Evolutionary conservation across 495 filamentous ascomycete genomes (phyloP).

Genomic region (Tuber aestivum): DNA sequence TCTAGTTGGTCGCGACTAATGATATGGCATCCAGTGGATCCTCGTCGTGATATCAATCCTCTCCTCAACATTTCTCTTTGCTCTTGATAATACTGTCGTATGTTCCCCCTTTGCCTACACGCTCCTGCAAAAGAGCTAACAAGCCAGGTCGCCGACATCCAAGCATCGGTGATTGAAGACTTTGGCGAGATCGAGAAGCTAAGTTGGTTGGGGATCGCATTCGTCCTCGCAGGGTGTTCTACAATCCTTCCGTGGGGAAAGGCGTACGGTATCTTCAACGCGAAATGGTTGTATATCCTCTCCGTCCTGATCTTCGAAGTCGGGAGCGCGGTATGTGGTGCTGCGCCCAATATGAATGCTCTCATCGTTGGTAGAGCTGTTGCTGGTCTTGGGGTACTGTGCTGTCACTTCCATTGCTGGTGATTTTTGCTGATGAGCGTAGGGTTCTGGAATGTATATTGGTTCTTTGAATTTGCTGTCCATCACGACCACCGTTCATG

Average conservation of each 20-base stretch:
- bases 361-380: slow-evolving; percentile 60
- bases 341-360: slow-evolving; percentile 53
- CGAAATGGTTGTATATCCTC: slow-evolving; percentile 53
- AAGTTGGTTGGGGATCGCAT: slow-evolving; percentile 54
- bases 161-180: slow-evolving; percentile 49
- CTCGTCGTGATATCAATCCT: slow-evolving; percentile 49
- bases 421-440: slow-evolving; percentile 44
- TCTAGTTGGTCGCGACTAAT: slow-evolving; percentile 5
- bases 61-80: slow-evolving; percentile 51
- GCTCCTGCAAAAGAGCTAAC: not conserved
- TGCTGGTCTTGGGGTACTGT: slow-evolving; percentile 54
- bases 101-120: not conserved
- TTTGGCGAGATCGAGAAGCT: slow-evolving; percentile 54
- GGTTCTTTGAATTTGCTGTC: slow-evolving; percentile 49
- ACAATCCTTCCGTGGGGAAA: slow-evolving; percentile 51
- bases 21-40: slow-evolving; percentile 40
- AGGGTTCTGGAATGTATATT: slow-evolving; percentile 53
- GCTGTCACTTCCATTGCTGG: slow-evolving; percentile 50
- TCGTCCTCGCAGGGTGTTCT: slow-evolving; percentile 49
- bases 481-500: slow-evolving; percentile 45
- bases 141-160: slow-evolving; percentile 51
- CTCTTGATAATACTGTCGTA: slow-evolving; percentile 56
- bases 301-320: slow-evolving; percentile 49
- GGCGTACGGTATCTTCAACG: slow-evolving; percentile 51
- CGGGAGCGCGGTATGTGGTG: slow-evolving; percentile 58